Evolutionary conservation across 306 rosid genomes (phyloP).

Genomic region (Sphenostylis stenocarpa): DNA sequence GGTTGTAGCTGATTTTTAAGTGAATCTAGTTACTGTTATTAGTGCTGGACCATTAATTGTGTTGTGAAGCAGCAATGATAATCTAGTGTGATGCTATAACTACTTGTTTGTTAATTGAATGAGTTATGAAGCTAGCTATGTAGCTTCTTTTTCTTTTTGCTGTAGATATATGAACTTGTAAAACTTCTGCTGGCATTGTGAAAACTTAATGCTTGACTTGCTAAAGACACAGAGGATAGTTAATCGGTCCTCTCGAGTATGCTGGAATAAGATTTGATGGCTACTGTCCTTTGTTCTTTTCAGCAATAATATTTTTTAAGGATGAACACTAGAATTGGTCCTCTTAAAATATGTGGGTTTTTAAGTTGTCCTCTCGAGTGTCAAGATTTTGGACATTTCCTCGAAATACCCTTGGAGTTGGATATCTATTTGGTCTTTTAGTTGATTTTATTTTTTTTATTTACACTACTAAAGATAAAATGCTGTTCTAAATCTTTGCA

Average conservation of each 20-base stretch:
- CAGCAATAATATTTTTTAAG: not conserved
- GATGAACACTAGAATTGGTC: not conserved
- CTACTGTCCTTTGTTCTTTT: not conserved
- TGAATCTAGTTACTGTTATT: not conserved
- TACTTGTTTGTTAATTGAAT: not conserved
- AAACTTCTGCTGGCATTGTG: not conserved
- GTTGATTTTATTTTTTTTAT: not conserved
- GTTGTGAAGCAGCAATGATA: conserved; percentile 18
- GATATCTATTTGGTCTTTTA: not conserved
- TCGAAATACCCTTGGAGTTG: not conserved
- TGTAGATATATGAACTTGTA: not conserved
- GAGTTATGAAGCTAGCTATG: not conserved
- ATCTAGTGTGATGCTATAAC: conserved; percentile 1
- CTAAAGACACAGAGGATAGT: not conserved
- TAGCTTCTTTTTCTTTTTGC: not conserved
- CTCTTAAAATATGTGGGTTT: not conserved
- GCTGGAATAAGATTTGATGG: not conserved
- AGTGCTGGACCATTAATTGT: not conserved
- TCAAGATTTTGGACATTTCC: not conserved
- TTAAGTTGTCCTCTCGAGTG: not conserved
- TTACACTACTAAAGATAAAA: not conserved
- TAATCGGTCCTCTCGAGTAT: not conserved
- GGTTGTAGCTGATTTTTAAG: not conserved
- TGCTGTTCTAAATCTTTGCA: not conserved
- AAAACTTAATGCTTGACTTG: not conserved